Evolutionary conservation across 164 flowering plant species (phyloP).

Genomic region (Malania oleifera): DNA sequence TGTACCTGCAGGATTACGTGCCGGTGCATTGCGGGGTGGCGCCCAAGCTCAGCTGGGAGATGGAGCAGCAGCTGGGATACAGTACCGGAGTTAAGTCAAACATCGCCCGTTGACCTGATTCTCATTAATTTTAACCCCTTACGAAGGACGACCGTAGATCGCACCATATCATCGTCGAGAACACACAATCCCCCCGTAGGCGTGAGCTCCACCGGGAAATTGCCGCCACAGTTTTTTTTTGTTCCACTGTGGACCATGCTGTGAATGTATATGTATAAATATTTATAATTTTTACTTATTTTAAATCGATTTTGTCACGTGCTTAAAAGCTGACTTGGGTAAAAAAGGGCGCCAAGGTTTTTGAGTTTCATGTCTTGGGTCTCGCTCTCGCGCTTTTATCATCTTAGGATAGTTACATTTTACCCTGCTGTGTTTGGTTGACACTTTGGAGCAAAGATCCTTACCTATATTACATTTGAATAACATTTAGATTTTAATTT

Average conservation of each 20-base stretch:
- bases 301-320: background rate
- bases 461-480: no score
- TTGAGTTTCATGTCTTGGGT: no score
- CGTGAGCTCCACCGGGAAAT: slow-evolving; percentile 10
- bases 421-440: no score
- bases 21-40: slow-evolving; percentile 55
- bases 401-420: no score
- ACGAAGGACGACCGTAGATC: slow-evolving; percentile 19
- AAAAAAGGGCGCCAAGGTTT: no score
- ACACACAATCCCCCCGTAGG: slow-evolving; percentile 14
- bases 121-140: background rate
- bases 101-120: slow-evolving; percentile 43
- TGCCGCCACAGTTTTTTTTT: slow-evolving; percentile 18
- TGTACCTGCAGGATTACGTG: slow-evolving; percentile 48
- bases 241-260: slow-evolving; percentile 12
- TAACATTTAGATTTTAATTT: no score
- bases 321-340: slow-evolving; percentile 2
- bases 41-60: slow-evolving; percentile 71
- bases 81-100: slow-evolving; percentile 39
- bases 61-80: slow-evolving; percentile 61
- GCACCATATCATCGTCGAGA: background rate
- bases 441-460: no score
- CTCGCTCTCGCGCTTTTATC: no score
- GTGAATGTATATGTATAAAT: no score
- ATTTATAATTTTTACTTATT: background rate